Conservation (phyloP, 305 asterid species). For the Withania somnifera region DNA sequence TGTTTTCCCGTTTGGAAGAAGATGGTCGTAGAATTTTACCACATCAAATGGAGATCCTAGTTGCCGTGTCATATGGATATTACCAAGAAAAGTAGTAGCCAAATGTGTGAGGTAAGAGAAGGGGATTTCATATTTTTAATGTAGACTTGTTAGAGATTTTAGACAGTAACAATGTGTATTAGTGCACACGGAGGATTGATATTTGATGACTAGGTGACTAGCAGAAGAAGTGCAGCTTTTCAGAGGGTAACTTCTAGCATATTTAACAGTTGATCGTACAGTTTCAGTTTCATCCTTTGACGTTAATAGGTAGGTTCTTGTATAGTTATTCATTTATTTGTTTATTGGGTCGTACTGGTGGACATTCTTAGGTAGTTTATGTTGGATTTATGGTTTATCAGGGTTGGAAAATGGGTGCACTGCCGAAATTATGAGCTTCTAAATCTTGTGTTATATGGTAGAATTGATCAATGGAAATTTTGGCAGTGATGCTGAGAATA, state of each 20-base stretch:
- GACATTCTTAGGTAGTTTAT: not conserved
- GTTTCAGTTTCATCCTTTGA: not conserved
- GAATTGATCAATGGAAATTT: not conserved
- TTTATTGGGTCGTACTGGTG: not conserved
- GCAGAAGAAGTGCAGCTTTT: not conserved
- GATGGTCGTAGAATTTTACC: not conserved
- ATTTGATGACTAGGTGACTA: not conserved
- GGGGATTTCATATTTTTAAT: not conserved
- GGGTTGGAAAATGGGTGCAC: not conserved
- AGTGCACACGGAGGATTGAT: not conserved
- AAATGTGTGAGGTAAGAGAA: not conserved
- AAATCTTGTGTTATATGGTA: not conserved
- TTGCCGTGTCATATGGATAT: not conserved
- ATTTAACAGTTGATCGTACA: not conserved
- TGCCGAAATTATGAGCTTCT: not conserved
- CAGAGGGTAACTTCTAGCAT: not conserved
- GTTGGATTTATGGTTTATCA: not conserved
- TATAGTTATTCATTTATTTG: conserved; percentile 7
- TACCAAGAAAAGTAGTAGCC: not conserved
- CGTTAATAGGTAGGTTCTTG: not conserved
- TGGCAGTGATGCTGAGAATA: not conserved
- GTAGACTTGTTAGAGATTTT: not conserved
- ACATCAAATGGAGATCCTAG: not conserved
- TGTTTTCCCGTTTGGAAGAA: not conserved
- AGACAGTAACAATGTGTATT: not conserved